Conservation (phyloP, 495 filamentous ascomycete species). For the Penicillium longicatenatum region DNA sequence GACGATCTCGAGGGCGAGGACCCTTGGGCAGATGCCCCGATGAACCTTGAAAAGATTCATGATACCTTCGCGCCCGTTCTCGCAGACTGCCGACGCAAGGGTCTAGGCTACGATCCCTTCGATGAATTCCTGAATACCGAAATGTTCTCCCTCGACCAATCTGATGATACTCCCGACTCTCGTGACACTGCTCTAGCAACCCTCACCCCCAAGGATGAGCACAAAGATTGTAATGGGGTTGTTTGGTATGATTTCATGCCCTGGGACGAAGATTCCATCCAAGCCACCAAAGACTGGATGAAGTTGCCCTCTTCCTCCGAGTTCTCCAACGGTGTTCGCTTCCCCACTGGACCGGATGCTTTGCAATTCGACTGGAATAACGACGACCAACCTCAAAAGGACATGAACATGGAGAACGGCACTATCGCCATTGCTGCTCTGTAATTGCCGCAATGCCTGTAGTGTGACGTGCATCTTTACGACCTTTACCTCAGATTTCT, state of each 20-base stretch:
- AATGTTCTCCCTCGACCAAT: constrained; percentile 43
- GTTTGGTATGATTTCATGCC: constrained; percentile 16
- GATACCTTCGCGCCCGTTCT: constrained; percentile 38
- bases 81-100: constrained; percentile 10
- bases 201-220: constrained; percentile 39
- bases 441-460: constrained; percentile 13
- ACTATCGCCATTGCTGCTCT: constrained; percentile 31
- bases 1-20: constrained; percentile 28
- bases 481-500: not conserved
- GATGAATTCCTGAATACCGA: constrained; percentile 48
- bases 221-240: constrained; percentile 3
- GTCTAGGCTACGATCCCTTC: constrained; percentile 36
- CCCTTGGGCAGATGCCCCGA: constrained; percentile 44
- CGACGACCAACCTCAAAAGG: constrained; percentile 37
- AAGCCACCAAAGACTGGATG: constrained; percentile 19
- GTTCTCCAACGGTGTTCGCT: not conserved
- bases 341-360: not conserved
- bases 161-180: constrained; percentile 45
- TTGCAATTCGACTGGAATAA: constrained; percentile 24
- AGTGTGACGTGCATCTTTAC: not conserved
- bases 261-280: constrained; percentile 24
- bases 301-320: constrained; percentile 11
- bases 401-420: constrained; percentile 29
- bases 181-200: constrained; percentile 37
- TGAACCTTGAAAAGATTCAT: constrained; percentile 44